phyloP scores from a whole-genome alignment of 208 protist species.

The Leishmania gerbilli region DNA sequence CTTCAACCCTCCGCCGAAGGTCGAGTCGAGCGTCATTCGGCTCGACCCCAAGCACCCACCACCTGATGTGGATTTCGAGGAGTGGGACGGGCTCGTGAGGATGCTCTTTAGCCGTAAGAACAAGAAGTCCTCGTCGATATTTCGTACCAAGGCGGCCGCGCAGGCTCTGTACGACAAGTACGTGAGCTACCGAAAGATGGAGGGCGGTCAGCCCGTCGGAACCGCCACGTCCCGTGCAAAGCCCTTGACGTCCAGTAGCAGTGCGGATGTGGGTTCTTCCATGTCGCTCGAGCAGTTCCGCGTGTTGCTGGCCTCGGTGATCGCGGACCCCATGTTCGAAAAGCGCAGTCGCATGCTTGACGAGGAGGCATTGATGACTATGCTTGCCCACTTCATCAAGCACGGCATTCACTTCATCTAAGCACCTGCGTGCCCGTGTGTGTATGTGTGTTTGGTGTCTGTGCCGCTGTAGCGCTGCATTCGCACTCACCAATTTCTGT shows the following conservation, averaged over 20 bases:
- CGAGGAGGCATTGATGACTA: conserved; percentile 79
- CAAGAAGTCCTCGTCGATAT: conserved; percentile 98
- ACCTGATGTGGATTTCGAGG: conserved; percentile 98
- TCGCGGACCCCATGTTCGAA: conserved; percentile 81
- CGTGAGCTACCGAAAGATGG: conserved; percentile 86
- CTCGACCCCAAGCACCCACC: conserved; percentile 98
- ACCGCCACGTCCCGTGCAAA: conserved; percentile 6
- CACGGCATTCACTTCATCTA: conserved; percentile 88
- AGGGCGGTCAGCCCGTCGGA: conserved; percentile 39
- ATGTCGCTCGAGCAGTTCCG: conserved; percentile 70
- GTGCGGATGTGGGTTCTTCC: background rate
- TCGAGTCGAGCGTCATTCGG: conserved; percentile 98
- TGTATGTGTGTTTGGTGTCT: background rate
- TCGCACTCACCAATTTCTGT: background rate
- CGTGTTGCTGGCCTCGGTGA: conserved; percentile 60
- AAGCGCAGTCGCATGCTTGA: conserved; percentile 70
- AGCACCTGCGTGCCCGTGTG: background rate
- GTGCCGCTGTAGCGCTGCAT: background rate
- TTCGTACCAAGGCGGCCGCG: conserved; percentile 89
- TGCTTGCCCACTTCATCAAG: conserved; percentile 80
- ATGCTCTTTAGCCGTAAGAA: conserved; percentile 99
- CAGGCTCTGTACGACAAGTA: conserved; percentile 82
- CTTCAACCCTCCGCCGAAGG: conserved; percentile 99
- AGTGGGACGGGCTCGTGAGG: conserved; percentile 99
- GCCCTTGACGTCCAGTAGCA: background rate